phyloP scores from a whole-genome alignment of 2,329 filamentous ascomycete species.

The Ceratocystis cubensis region DNA sequence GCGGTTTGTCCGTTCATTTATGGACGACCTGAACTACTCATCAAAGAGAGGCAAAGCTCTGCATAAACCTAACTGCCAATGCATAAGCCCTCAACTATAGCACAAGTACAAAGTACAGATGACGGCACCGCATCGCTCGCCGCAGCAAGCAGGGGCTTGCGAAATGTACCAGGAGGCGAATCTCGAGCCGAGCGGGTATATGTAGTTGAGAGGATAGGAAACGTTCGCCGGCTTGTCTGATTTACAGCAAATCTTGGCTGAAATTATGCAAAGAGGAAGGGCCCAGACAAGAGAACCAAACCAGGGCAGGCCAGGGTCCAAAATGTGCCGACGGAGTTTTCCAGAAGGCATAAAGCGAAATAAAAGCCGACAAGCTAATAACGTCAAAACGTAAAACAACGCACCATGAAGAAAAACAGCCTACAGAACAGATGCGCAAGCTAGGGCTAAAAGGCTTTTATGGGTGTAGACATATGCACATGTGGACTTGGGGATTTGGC shows the following conservation, averaged over 20 bases:
- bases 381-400: constrained; percentile 8
- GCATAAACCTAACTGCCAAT: not conserved
- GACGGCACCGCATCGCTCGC: too few species aligned
- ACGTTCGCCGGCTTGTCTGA: not conserved
- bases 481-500: not conserved
- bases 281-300: not conserved
- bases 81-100: not conserved
- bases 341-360: constrained; percentile 9
- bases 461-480: not conserved
- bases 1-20: not conserved
- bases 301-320: not conserved
- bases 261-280: not conserved
- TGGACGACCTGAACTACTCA: not conserved
- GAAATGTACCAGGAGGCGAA: not conserved
- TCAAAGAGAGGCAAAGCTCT: not conserved
- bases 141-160: not conserved
- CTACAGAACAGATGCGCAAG: not conserved
- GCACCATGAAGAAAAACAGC: not conserved
- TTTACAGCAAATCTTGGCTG: not conserved
- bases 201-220: not conserved
- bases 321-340: constrained; percentile 1
- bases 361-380: constrained; percentile 8
- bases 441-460: not conserved
- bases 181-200: not conserved
- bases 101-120: too few species aligned